Conservation (phyloP, 2,329 filamentous ascomycete genomes). For the Colletotrichum zoysiae region DNA sequence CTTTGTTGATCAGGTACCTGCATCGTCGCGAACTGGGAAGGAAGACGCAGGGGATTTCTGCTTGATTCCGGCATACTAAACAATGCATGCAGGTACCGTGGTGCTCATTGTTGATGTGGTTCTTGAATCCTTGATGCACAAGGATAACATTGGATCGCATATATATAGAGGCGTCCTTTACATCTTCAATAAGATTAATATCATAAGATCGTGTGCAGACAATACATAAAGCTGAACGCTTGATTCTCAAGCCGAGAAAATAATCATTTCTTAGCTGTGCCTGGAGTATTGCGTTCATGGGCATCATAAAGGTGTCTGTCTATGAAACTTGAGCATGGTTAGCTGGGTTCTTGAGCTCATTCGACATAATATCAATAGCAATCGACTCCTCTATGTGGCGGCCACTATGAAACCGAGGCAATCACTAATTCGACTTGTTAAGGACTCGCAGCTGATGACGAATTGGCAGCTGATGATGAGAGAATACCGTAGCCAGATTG, state of each 20-base stretch:
- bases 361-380: not conserved
- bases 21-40: conserved; percentile 56
- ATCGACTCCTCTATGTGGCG: not conserved
- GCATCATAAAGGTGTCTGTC: not conserved
- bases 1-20: conserved; percentile 61
- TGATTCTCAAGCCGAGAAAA: not conserved
- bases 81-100: not conserved
- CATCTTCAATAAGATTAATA: no score
- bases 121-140: not conserved
- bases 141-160: not conserved
- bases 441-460: not conserved
- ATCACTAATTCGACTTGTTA: not conserved
- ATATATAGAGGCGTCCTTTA: no score
- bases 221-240: not conserved
- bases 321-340: no score
- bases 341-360: not conserved
- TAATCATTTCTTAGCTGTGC: not conserved
- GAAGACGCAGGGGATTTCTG: not conserved
- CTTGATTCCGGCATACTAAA: not conserved
- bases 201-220: accelerated
- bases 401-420: not conserved
- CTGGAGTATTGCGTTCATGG: not conserved
- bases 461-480: no score
- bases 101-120: no score
- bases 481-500: not conserved